Evolutionary conservation across 441 rosid genomes (phyloP), one percentile per base, ranked within the genome.

Genomic region (Gossypium aridum): DNA sequence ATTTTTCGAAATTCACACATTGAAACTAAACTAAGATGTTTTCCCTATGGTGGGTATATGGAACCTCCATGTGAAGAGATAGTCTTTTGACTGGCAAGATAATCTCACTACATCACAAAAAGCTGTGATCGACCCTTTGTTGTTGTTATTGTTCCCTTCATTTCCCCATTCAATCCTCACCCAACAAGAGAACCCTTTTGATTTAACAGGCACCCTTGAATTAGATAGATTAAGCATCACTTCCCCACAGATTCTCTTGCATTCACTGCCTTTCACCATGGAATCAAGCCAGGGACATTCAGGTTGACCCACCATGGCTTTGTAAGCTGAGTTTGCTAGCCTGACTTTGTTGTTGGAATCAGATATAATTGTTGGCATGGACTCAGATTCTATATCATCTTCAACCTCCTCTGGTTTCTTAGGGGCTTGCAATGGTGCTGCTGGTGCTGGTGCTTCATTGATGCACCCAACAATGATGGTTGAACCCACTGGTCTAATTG

Each of bases 251-350:
- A 95, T 95, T 84, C 97, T 89, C 79, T 81, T 89, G 76, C 84
- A 72, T 34, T 63, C 82, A 7, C 3, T 53, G 57, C 70, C 66
- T 3, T 31, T 49, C 71, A 85, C 86, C 93, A 91, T 84, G 0
- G 91, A 81, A 37, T 88, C 92, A 10, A 95, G 87, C 98, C 98
- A 95, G 7, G 85, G 79, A 72, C 99, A 95, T 75, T 93, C 97
- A 0, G 98, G 99, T 68, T 95, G 97, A 13, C 99, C 98, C 78
- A 95, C 90, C 96, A 95, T 89, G 73, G 91, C 97, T 73, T 86
- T 95, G 80, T 90, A 95, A 0, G 95, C 95, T 4, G 97, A 91
- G 82, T 95, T 95, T 14, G 87, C 99, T 66, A 93, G 73, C 79
- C 93, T 89, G 64, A 93, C 96, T 75, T 77, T 87, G 81, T 89